Evolutionary conservation across 768 basidiomycete genomes (phyloP).

Genomic region (Mycena latifolia): DNA sequence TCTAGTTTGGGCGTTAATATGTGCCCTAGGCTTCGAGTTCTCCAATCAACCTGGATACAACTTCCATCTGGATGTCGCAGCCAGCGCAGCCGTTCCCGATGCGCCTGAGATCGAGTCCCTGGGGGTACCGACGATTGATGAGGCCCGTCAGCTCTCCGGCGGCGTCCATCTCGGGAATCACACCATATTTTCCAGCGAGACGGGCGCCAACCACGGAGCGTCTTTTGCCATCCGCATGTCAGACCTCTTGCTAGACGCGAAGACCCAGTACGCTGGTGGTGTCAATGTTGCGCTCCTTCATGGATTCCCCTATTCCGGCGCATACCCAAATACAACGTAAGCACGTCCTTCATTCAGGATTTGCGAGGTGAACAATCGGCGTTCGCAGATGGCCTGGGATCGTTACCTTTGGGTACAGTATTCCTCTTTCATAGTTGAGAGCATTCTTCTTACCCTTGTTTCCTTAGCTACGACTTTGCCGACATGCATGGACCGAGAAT

Average conservation of each 20-base stretch:
- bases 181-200: slow-evolving; percentile 31
- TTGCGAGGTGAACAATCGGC: no score
- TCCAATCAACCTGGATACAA: slow-evolving; percentile 36
- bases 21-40: slow-evolving; percentile 32
- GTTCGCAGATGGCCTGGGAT: slow-evolving; percentile 22
- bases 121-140: slow-evolving; percentile 33
- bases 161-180: slow-evolving; percentile 35
- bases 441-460: not conserved
- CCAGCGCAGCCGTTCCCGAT: slow-evolving; percentile 32
- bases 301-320: slow-evolving; percentile 35
- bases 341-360: not conserved
- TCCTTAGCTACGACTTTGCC: not conserved
- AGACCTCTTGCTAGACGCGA: slow-evolving; percentile 29
- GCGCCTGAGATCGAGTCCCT: slow-evolving; percentile 35
- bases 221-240: slow-evolving; percentile 27
- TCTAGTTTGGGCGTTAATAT: no score
- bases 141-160: slow-evolving; percentile 32
- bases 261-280: slow-evolving; percentile 32
- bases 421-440: not conserved
- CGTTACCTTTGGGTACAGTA: slow-evolving; percentile 10
- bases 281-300: slow-evolving; percentile 34
- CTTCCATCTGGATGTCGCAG: slow-evolving; percentile 34
- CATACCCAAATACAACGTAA: slow-evolving; percentile 33
- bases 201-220: slow-evolving; percentile 24
- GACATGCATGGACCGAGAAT: slow-evolving; percentile 29